Evolutionary conservation across 129 eudicot genomes (phyloP).

Genomic region (Helianthus annuus): DNA sequence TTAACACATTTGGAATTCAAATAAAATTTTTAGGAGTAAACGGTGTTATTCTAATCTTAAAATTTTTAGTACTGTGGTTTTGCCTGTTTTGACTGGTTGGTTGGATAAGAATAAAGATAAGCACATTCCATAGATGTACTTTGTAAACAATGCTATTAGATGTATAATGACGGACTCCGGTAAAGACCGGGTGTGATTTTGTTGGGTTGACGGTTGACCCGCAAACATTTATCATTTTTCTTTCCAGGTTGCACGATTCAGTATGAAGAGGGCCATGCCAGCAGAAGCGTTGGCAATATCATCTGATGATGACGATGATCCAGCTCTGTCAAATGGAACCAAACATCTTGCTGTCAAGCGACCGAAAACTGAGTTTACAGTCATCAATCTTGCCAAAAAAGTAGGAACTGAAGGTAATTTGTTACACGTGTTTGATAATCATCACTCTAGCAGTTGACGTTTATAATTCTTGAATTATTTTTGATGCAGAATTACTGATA

Average conservation of each 20-base stretch:
- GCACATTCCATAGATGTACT: not conserved
- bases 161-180: not conserved
- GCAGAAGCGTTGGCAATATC: conserved; percentile 47
- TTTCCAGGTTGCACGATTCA: conserved; percentile 27
- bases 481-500: conserved; percentile 43
- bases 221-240: not conserved
- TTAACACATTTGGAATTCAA: not conserved
- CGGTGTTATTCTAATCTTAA: not conserved
- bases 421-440: not conserved
- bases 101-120: not conserved
- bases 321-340: conserved; percentile 54
- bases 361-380: conserved; percentile 15
- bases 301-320: conserved; percentile 50
- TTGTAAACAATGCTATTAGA: not conserved
- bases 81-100: not conserved
- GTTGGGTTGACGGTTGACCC: not conserved
- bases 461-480: not conserved
- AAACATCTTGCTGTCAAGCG: conserved; percentile 33
- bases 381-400: conserved; percentile 40
- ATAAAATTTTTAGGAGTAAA: not conserved
- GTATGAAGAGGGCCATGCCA: conserved; percentile 48
- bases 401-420: conserved; percentile 48
- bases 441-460: not conserved
- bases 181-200: not conserved
- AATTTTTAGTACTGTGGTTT: not conserved